These are phyloP conservation scores for Earliella scabrosa DNA, from an alignment of 1,284 basidiomycete genomes.

Conservation along the genomic window DNA sequence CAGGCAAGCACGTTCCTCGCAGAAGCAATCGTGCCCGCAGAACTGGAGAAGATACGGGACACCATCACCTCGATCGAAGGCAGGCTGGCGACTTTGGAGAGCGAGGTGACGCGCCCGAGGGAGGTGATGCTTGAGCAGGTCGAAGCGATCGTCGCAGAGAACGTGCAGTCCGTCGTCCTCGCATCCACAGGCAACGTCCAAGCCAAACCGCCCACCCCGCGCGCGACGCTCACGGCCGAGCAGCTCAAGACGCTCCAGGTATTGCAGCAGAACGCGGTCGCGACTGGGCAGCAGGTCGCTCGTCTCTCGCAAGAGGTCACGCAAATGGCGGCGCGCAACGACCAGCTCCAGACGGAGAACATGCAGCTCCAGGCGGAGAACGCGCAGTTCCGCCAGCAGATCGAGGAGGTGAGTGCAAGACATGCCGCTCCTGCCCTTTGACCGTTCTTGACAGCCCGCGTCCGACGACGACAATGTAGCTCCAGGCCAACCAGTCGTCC, in stretches of 20 bases:
- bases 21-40: slow-evolving; percentile 20
- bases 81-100: slow-evolving; percentile 13
- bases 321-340: slow-evolving; percentile 18
- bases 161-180: slow-evolving; percentile 18
- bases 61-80: slow-evolving; percentile 17
- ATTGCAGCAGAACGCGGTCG: slow-evolving; percentile 18
- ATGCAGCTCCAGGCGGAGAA: slow-evolving; percentile 22
- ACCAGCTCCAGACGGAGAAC: slow-evolving; percentile 19
- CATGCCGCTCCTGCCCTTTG: neutral
- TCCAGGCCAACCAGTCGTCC: slow-evolving; percentile 7
- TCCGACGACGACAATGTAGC: neutral
- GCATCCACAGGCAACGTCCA: slow-evolving; percentile 16
- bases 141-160: slow-evolving; percentile 21
- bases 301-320: slow-evolving; percentile 22
- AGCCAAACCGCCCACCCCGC: slow-evolving; percentile 14
- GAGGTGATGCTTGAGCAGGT: slow-evolving; percentile 15
- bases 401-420: slow-evolving; percentile 22
- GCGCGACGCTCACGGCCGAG: slow-evolving; percentile 17
- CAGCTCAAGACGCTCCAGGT: slow-evolving; percentile 20
- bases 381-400: slow-evolving; percentile 21
- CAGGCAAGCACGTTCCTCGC: slow-evolving; percentile 21
- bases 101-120: slow-evolving; percentile 6
- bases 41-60: slow-evolving; percentile 21
- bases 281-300: slow-evolving; percentile 19
- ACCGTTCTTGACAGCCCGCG: neutral